phyloP scores from a whole-genome alignment of 1,139 yeast species.

The Zygoascus meyerae region DNA sequence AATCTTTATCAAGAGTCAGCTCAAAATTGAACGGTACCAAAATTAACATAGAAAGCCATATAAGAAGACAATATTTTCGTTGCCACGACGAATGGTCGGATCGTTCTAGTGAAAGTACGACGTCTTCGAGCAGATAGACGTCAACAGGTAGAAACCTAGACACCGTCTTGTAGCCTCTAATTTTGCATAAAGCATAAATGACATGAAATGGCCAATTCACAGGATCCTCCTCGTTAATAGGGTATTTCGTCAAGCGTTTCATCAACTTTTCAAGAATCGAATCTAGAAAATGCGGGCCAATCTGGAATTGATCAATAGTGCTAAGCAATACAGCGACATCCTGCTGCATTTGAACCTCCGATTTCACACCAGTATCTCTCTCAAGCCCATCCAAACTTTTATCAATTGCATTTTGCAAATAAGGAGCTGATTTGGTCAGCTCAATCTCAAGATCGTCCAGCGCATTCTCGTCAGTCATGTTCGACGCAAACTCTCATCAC shows the following conservation, averaged over 20 bases:
- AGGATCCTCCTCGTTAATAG: conserved; percentile 8
- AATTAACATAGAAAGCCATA: conserved; percentile 68
- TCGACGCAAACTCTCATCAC: too few species aligned
- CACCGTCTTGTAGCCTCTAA: conserved; percentile 59
- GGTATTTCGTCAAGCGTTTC: conserved; percentile 15
- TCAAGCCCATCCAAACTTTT: conserved; percentile 7
- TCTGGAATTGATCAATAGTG: conserved; percentile 31
- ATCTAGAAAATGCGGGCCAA: conserved; percentile 36
- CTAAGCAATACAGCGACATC: conserved; percentile 8
- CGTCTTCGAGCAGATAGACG: conserved; percentile 41
- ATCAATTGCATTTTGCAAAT: conserved; percentile 15
- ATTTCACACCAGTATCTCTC: conserved; percentile 1
- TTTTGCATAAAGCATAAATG: conserved; percentile 56
- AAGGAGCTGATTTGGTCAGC: conserved; percentile 22
- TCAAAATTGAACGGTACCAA: conserved; percentile 62
- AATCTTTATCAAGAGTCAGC: conserved; percentile 29
- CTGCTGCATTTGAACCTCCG: background rate
- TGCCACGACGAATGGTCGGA: conserved; percentile 42
- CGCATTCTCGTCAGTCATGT: background rate
- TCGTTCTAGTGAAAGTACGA: conserved; percentile 17
- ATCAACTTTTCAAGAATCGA: conserved; percentile 24
- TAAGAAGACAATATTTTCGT: conserved; percentile 50
- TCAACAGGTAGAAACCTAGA: conserved; percentile 56
- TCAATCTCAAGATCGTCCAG: conserved; percentile 18
- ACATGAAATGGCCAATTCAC: conserved; percentile 20